A percentile compares a stretch with the other conserved stretches of the same genome.
phyloP scores from a whole-genome alignment of 192 early-diverging fungal species.

The Chytriomyces confervae region DNA sequence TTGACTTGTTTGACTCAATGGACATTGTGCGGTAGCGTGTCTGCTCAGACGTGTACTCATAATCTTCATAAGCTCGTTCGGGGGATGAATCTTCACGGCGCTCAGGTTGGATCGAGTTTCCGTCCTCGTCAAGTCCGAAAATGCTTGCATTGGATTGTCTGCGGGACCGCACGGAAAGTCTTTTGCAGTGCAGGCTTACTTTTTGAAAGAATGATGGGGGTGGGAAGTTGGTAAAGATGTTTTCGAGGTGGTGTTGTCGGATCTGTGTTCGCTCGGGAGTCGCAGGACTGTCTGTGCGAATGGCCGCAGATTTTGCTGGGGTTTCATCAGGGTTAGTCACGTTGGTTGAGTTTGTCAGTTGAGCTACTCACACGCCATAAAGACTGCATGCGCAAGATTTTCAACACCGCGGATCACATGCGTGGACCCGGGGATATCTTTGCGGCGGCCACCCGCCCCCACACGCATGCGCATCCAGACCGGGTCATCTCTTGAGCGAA shows the following conservation, averaged over 20 bases:
- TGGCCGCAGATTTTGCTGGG: background rate
- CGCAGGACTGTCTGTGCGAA: background rate
- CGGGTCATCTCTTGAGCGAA: background rate
- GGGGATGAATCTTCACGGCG: background rate
- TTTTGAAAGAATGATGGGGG: background rate
- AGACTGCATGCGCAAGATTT: background rate
- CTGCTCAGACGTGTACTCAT: background rate
- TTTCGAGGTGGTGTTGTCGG: background rate
- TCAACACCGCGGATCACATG: background rate
- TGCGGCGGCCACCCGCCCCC: background rate
- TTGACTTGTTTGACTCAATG: background rate
- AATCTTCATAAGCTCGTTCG: background rate
- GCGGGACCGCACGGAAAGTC: background rate
- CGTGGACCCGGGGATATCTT: background rate
- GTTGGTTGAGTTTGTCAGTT: background rate
- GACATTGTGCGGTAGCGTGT: background rate
- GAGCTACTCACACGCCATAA: background rate
- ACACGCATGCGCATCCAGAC: background rate
- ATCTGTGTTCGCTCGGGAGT: background rate
- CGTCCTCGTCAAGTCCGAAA: background rate
- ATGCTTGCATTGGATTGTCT: background rate
- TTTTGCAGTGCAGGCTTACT: background rate
- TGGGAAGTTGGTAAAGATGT: background rate
- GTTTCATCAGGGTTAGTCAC: background rate
- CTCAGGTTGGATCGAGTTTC: background rate